Conservation (phyloP, 495 filamentous ascomycete species). For the Pseudomonodictys pantanalensis region DNA sequence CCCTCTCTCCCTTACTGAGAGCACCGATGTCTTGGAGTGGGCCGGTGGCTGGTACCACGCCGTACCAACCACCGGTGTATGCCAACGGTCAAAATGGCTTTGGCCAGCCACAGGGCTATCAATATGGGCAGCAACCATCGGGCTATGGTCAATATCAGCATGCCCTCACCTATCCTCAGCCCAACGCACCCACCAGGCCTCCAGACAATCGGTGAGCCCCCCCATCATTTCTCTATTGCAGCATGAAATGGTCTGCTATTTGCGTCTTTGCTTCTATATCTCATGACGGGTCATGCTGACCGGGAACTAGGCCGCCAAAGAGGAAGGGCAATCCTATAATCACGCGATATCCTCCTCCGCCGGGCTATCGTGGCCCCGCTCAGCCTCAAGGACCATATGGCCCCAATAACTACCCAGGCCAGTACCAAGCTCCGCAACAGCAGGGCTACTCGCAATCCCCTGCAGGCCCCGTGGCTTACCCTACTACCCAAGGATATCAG, state of each 20-base stretch:
- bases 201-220: slow-evolving; percentile 31
- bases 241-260: background rate
- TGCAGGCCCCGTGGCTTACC: slow-evolving; percentile 20
- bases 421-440: slow-evolving; percentile 25
- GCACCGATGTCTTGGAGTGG: slow-evolving; percentile 31
- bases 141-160: slow-evolving; percentile 22
- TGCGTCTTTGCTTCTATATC: background rate
- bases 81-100: slow-evolving; percentile 17
- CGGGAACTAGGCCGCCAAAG: slow-evolving; percentile 21
- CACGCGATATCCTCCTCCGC: slow-evolving; percentile 43
- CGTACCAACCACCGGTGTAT: slow-evolving; percentile 22
- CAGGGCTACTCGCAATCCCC: slow-evolving; percentile 25
- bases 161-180: slow-evolving; percentile 21
- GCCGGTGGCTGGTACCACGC: slow-evolving; percentile 23
- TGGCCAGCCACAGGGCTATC: slow-evolving; percentile 18
- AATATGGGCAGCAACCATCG: slow-evolving; percentile 26
- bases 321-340: slow-evolving; percentile 45
- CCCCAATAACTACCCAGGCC: slow-evolving; percentile 12
- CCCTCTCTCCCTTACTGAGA: background rate
- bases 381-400: slow-evolving; percentile 20
- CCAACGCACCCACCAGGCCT: slow-evolving; percentile 23
- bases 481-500: slow-evolving; percentile 15
- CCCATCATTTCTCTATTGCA: background rate
- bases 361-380: slow-evolving; percentile 39
- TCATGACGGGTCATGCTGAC: background rate